A percentile compares a stretch with the other conserved stretches of the same genome.
phyloP scores from a whole-genome alignment of 2,329 filamentous ascomycete species.

The Gliomastix tumulicola region DNA sequence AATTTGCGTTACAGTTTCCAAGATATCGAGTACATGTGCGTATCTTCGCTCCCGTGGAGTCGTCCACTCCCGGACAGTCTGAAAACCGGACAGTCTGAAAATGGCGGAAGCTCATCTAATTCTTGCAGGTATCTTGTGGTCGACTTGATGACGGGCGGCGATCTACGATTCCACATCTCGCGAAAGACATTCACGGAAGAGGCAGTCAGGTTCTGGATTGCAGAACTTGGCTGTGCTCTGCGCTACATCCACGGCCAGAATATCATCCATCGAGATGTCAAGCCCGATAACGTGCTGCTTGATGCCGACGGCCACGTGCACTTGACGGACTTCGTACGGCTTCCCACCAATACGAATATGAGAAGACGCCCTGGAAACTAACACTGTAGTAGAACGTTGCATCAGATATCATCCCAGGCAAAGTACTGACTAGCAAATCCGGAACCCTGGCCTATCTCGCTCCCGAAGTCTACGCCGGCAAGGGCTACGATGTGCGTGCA shows the following conservation, averaged over 20 bases:
- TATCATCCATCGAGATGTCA: slow-evolving; percentile 87
- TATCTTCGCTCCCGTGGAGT: too few species aligned
- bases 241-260: slow-evolving; percentile 79
- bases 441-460: slow-evolving; percentile 93
- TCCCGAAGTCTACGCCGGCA: slow-evolving; percentile 88
- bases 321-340: slow-evolving; percentile 93
- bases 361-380: slow-evolving; percentile 7
- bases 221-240: slow-evolving; percentile 86
- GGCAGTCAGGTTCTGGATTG: slow-evolving; percentile 93
- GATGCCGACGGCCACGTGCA: slow-evolving; percentile 92
- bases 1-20: slow-evolving; percentile 99
- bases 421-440: slow-evolving; percentile 86
- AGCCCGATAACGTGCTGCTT: slow-evolving; percentile 85
- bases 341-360: slow-evolving; percentile 7
- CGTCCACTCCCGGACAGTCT: slow-evolving; percentile 6
- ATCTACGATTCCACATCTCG: slow-evolving; percentile 95
- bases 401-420: slow-evolving; percentile 80
- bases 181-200: slow-evolving; percentile 98
- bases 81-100: too few species aligned
- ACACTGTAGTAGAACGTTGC: slow-evolving; percentile 75
- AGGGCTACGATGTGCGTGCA: slow-evolving; percentile 81
- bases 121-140: slow-evolving; percentile 84
- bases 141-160: slow-evolving; percentile 95
- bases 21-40: slow-evolving; percentile 96
- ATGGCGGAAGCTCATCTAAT: too few species aligned